These are phyloP conservation scores for Prunus padus DNA, from an alignment of 306 rosid genomes.

Conservation along the genomic window DNA sequence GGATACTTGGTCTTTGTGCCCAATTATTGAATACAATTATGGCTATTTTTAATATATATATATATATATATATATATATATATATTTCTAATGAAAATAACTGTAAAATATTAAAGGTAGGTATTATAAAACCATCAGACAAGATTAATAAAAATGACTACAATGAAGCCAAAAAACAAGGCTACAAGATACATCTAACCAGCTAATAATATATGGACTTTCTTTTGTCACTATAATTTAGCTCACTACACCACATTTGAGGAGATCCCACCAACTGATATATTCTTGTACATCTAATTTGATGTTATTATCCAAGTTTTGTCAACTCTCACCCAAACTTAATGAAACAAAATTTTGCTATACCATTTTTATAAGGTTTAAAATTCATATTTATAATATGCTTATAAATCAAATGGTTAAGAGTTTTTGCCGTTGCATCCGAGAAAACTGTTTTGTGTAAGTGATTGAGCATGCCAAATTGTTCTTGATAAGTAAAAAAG, in stretches of 20 bases:
- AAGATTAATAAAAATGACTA: slow-evolving; percentile 1
- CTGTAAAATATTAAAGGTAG: neutral
- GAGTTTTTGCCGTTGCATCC: too few relatives aligned
- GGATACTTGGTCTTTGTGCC: too few relatives aligned
- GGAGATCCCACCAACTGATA: slow-evolving; percentile 42
- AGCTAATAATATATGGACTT: slow-evolving; percentile 24
- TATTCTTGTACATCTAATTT: slow-evolving; percentile 16
- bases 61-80: too few relatives aligned
- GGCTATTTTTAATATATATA: too few relatives aligned
- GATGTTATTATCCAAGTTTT: slow-evolving; percentile 12
- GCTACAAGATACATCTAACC: slow-evolving; percentile 18
- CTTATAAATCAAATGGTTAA: too few relatives aligned
- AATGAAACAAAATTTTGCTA: neutral
- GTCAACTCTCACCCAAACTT: neutral
- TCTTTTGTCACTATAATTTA: slow-evolving; percentile 6
- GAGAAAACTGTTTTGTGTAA: too few relatives aligned
- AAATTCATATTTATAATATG: too few relatives aligned
- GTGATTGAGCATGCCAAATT: too few relatives aligned
- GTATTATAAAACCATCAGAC: neutral
- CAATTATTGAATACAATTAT: too few relatives aligned
- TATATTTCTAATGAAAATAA: neutral
- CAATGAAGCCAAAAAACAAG: slow-evolving; percentile 28
- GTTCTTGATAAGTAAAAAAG: too few relatives aligned
- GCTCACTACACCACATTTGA: slow-evolving; percentile 30
- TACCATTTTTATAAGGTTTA: neutral